phyloP scores from a whole-genome alignment of 495 filamentous ascomycete genomes.

The Aspergillus wentii region DNA sequence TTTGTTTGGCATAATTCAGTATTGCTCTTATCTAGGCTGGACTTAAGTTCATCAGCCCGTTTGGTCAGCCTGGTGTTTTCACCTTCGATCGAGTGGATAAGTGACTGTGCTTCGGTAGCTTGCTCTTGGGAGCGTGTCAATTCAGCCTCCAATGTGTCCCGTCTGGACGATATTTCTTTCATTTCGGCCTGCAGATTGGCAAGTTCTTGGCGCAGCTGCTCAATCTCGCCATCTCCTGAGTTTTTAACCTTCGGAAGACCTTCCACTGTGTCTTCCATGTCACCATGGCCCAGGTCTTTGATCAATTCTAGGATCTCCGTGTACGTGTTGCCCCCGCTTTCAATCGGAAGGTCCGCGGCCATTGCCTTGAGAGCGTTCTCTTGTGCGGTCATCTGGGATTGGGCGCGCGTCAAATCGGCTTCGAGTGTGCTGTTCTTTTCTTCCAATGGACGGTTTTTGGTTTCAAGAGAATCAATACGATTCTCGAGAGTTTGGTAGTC shows the following conservation, averaged over 20 bases:
- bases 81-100: conserved; percentile 40
- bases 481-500: conserved; percentile 32
- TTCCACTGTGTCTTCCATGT: conserved; percentile 8
- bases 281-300: conserved; percentile 28
- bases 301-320: conserved; percentile 40
- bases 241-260: conserved; percentile 18
- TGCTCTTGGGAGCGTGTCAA: conserved; percentile 29
- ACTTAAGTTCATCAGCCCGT: conserved; percentile 29
- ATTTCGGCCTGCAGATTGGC: conserved; percentile 24
- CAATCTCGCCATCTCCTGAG: conserved; percentile 12
- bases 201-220: conserved; percentile 26
- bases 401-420: conserved; percentile 33
- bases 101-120: conserved; percentile 34
- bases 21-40: conserved; percentile 28
- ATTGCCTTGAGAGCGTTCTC: conserved; percentile 37
- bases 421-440: conserved; percentile 40
- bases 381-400: conserved; percentile 40
- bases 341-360: conserved; percentile 35
- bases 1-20: conserved; percentile 28
- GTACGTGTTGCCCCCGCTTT: conserved; percentile 31
- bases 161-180: conserved; percentile 17
- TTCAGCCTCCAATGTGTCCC: conserved; percentile 31
- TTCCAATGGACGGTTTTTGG: conserved; percentile 34
- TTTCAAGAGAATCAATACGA: conserved; percentile 31
- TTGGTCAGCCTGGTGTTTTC: conserved; percentile 40